Evolutionary conservation across 768 basidiomycete genomes (phyloP).

Genomic region (Suillus brevipes): DNA sequence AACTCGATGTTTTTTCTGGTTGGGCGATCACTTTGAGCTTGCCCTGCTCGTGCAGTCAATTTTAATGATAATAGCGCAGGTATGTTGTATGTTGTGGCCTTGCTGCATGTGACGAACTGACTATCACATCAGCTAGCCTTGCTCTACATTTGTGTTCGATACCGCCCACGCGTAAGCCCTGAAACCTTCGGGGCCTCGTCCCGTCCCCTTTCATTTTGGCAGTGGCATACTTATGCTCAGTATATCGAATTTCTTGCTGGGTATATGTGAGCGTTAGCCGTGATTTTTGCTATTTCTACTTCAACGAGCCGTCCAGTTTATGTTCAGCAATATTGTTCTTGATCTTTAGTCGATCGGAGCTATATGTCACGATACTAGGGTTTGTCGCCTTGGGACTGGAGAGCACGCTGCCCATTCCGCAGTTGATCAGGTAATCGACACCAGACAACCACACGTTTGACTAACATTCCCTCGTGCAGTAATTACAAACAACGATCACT

Average conservation of each 20-base stretch:
- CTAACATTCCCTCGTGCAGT: constrained; percentile 38
- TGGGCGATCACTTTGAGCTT: constrained; percentile 76
- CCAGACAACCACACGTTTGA: background rate
- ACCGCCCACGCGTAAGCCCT: constrained; percentile 59
- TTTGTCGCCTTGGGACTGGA: constrained; percentile 81
- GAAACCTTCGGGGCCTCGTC: constrained; percentile 60
- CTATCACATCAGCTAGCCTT: constrained; percentile 58
- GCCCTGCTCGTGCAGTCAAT: constrained; percentile 79
- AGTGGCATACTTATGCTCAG: constrained; percentile 76
- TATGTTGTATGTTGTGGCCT: constrained; percentile 30
- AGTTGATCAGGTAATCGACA: constrained; percentile 63
- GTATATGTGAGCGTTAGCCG: constrained; percentile 53
- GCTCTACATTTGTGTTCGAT: constrained; percentile 79
- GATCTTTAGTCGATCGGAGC: constrained; percentile 63
- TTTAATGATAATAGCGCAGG: constrained; percentile 84
- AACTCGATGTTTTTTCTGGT: constrained; percentile 88
- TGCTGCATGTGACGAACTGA: constrained; percentile 15
- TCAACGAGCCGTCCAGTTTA: constrained; percentile 38
- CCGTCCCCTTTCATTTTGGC: constrained; percentile 80
- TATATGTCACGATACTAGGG: constrained; percentile 65
- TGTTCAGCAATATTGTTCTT: constrained; percentile 73
- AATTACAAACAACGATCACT: constrained; percentile 78
- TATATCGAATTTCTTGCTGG: constrained; percentile 83
- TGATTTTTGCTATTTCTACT: constrained; percentile 10
- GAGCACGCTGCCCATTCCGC: constrained; percentile 84